Evolutionary conservation across 176 grass and related monocot genomes (phyloP).

Genomic region (Hsuehochloa calcarea): DNA sequence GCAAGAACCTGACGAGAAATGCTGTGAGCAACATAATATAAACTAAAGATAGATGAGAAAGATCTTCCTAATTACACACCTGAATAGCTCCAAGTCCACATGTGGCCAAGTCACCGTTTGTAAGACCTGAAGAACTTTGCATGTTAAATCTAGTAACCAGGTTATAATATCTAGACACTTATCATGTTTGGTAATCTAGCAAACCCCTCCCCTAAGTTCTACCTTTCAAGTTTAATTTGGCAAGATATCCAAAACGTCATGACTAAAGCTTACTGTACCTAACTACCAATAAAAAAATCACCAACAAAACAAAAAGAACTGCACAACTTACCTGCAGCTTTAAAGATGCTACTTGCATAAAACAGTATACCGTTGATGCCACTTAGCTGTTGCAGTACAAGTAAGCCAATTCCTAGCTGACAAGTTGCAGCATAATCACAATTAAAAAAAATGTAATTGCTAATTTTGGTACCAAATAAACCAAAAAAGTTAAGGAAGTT

Average conservation of each 20-base stretch:
- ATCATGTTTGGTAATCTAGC: background rate
- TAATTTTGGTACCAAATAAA: background rate
- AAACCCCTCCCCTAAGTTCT: background rate
- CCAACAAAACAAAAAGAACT: background rate
- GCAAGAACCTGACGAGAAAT: slow-evolving; percentile 65
- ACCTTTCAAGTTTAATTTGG: background rate
- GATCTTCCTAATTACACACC: slow-evolving; percentile 32
- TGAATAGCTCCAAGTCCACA: slow-evolving; percentile 94
- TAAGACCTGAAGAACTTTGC: slow-evolving; percentile 66
- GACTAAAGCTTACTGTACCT: background rate
- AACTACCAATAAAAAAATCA: background rate
- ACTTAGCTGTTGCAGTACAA: slow-evolving; percentile 82
- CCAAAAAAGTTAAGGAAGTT: background rate
- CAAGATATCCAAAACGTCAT: background rate
- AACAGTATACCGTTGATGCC: slow-evolving; percentile 90
- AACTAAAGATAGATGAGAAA: background rate
- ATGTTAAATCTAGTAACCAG: background rate
- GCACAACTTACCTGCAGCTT: slow-evolving; percentile 60
- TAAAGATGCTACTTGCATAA: slow-evolving; percentile 91
- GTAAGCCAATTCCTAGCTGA: slow-evolving; percentile 86
- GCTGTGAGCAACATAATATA: slow-evolving; percentile 14
- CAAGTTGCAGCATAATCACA: background rate
- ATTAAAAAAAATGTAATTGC: background rate
- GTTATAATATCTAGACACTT: background rate
- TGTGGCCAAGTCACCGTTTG: slow-evolving; percentile 85